Conservation (phyloP, 2,329 filamentous ascomycete species). For the Paramyrothecium sp. region DNA sequence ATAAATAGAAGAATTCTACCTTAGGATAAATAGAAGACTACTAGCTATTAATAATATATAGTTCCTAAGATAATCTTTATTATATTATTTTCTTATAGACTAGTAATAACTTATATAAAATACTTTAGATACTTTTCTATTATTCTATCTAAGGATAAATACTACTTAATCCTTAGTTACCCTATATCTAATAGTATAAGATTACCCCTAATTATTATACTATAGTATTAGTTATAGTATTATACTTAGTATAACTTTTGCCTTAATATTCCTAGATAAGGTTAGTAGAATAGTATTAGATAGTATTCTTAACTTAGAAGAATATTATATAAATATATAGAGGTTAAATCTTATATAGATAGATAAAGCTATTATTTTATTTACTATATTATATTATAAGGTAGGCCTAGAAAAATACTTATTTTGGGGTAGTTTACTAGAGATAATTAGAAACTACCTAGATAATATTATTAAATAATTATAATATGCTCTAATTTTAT, state of each 20-base stretch:
- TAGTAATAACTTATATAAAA: no score
- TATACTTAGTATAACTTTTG: constrained; percentile 25
- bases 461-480: constrained; percentile 21
- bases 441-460: constrained; percentile 20
- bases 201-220: constrained; percentile 14
- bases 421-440: constrained; percentile 25
- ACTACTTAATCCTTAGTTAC: no score
- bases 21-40: no score
- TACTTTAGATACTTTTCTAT: no score
- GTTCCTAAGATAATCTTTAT: no score
- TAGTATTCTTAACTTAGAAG: constrained; percentile 18
- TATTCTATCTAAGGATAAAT: no score
- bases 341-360: constrained; percentile 15
- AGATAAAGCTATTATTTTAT: constrained; percentile 16
- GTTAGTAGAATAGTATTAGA: constrained; percentile 34
- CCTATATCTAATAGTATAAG: neutral
- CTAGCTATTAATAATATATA: no score
- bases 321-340: constrained; percentile 21
- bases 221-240: constrained; percentile 29
- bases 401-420: constrained; percentile 21
- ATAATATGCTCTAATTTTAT: constrained; percentile 17
- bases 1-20: no score
- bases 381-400: constrained; percentile 18
- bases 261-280: constrained; percentile 36
- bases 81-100: no score